phyloP scores from a whole-genome alignment of 345 rosid species.

The Schrenkiella parvula region DNA sequence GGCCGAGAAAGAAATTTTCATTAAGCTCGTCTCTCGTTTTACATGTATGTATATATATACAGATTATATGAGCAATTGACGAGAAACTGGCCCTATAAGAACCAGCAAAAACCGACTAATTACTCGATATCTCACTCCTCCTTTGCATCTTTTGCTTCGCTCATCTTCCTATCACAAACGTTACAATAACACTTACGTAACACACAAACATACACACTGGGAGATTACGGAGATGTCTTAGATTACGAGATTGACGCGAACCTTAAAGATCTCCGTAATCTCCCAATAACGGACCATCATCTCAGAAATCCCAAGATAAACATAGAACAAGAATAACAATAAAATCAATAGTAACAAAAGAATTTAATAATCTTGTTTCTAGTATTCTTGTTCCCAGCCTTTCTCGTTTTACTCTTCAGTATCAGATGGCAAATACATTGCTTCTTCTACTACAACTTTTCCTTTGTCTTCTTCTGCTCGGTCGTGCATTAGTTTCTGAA shows the following conservation, averaged over 20 bases:
- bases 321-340: slow-evolving; percentile 7
- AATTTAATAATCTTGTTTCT: not conserved
- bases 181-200: slow-evolving; percentile 1
- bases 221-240: slow-evolving; percentile 9
- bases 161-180: slow-evolving; percentile 25
- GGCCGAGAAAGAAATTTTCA: slow-evolving; percentile 12
- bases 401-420: slow-evolving; percentile 38
- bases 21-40: slow-evolving; percentile 12
- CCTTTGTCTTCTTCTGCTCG: slow-evolving; percentile 26
- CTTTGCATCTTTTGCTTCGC: not conserved
- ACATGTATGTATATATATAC: not conserved
- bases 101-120: slow-evolving; percentile 27
- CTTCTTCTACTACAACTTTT: slow-evolving; percentile 14
- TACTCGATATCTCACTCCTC: slow-evolving; percentile 5
- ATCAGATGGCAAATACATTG: slow-evolving; percentile 61
- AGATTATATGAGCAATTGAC: slow-evolving; percentile 1
- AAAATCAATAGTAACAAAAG: not conserved
- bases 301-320: not conserved
- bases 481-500: slow-evolving; percentile 55
- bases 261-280: not conserved
- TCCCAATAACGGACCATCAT: not conserved
- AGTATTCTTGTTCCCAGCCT: slow-evolving; percentile 29
- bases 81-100: slow-evolving; percentile 3
- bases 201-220: not conserved
- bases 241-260: not conserved